These are phyloP conservation scores for Trichoderma atroviride DNA, from an alignment of 2,329 filamentous ascomycete genomes.

Conservation along the genomic window DNA sequence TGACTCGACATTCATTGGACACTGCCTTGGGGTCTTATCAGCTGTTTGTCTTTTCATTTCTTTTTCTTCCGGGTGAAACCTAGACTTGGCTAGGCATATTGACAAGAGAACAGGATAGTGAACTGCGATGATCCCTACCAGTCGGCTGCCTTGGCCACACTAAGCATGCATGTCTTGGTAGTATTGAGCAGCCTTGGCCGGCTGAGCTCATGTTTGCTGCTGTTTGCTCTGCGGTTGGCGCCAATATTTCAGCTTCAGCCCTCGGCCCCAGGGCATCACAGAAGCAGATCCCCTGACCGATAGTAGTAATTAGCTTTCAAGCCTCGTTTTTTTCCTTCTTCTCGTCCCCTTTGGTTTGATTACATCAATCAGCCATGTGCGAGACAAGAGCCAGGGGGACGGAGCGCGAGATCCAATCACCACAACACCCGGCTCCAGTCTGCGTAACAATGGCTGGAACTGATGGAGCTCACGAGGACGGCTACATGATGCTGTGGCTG, in stretches of 20 bases:
- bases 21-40: not conserved
- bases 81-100: not conserved
- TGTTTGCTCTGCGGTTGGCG: not conserved
- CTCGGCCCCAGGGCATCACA: not conserved
- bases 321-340: not conserved
- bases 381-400: not conserved
- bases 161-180: conserved; percentile 11
- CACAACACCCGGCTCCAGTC: not conserved
- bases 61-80: not conserved
- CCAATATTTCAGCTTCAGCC: not conserved
- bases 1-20: not conserved
- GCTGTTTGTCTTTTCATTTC: not conserved
- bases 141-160: not conserved
- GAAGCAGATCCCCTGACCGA: not conserved
- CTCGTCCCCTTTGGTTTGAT: not conserved
- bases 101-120: not conserved
- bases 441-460: not conserved
- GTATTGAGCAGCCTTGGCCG: not conserved
- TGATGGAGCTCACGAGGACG: not conserved
- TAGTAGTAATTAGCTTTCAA: not conserved
- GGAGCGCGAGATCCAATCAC: not conserved
- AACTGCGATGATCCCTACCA: not conserved
- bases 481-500: not conserved
- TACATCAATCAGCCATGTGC: not conserved
- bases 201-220: not conserved